phyloP scores from a whole-genome alignment of 2,329 filamentous ascomycete genomes.

The Exophiala bonariae region DNA sequence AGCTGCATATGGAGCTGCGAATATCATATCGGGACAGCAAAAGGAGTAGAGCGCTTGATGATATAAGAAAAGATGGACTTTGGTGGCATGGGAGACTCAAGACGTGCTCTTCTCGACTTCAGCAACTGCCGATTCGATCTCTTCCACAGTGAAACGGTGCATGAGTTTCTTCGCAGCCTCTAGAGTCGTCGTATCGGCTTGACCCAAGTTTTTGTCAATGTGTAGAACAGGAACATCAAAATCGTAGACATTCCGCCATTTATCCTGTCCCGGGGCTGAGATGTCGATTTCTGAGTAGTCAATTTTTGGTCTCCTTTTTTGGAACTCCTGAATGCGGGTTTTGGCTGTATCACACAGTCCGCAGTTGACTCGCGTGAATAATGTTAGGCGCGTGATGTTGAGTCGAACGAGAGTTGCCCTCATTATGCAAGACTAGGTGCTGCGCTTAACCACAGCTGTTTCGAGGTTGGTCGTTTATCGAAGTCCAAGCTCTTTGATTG shows the following conservation, averaged over 20 bases:
- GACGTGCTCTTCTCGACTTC: conserved; percentile 38
- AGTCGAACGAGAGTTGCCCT: conserved; percentile 18
- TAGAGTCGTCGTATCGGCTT: conserved; percentile 40
- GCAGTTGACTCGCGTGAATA: conserved; percentile 63
- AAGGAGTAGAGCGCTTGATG: conserved; percentile 9
- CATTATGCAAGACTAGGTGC: conserved; percentile 11
- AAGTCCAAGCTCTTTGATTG: no score
- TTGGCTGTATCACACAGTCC: conserved; percentile 63
- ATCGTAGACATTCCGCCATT: conserved; percentile 63
- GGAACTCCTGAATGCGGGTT: conserved; percentile 53
- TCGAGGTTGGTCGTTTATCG: no score
- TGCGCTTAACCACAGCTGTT: background rate
- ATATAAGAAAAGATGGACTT: no score
- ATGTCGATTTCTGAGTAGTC: conserved; percentile 60
- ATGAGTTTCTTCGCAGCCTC: conserved; percentile 57
- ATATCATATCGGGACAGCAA: conserved; percentile 17
- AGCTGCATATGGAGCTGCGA: conserved; percentile 26
- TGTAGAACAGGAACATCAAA: conserved; percentile 67
- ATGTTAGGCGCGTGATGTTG: conserved; percentile 47
- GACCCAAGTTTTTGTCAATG: conserved; percentile 45
- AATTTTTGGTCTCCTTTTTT: conserved; percentile 53
- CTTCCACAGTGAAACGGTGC: conserved; percentile 60
- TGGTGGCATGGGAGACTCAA: background rate
- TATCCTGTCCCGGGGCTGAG: conserved; percentile 53
- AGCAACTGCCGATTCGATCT: conserved; percentile 57